Base-by-base conservation (phyloP, 2,329 filamentous ascomycete species). In the Pseudomassariella vexata region DNA sequence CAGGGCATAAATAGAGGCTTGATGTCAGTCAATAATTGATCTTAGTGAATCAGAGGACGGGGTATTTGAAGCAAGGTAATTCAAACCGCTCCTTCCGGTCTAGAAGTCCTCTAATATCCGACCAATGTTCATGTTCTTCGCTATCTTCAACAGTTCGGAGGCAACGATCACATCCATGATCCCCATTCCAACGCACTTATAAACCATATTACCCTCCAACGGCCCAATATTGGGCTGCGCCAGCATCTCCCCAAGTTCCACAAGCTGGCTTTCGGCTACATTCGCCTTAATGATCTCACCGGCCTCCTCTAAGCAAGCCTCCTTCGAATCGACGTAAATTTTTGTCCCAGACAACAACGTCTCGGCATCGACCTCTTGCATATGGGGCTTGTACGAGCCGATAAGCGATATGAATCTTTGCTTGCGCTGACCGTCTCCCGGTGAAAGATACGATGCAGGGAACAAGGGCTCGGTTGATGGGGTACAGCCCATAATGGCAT, bases 261-360 rank as follows among this genome's bases (percentile, higher is more conserved):
- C 68, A 1, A 84, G 59, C 37, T 81, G 68, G 12, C 73, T 59
- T 0, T 68, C 66, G 4, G 59, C 62, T 5, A 85, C 54, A 2
- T 66, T 69, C 0, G 78, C 78, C 54, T 80, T 69, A 7, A 83
- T 70, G 6, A 85, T 57, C 52, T 85, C 81, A 0, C 81, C 81
- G 0, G 80, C 76, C 44, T 83, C 76, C 37, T 71, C 66, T 14
- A 83, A 52, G 34, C 74, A 76, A 2, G 72, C 73, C 11, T 77
- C 70, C 0, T 79, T 63, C 31, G 69, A 78, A 44, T 74, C 70
- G 7, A 72, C 68, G 9, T 68, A 57, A 14, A 73, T 53, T 3
- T 50, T 50, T 3, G 53, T 32, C 19, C 33, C 33, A 33, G 11
- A 41, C 20, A 10, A 42, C 6, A 83, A 56, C 12, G 84, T 66